Evolutionary conservation across 2,329 filamentous ascomycete species (phyloP).

Genomic region (Triangularia verruculosa): DNA sequence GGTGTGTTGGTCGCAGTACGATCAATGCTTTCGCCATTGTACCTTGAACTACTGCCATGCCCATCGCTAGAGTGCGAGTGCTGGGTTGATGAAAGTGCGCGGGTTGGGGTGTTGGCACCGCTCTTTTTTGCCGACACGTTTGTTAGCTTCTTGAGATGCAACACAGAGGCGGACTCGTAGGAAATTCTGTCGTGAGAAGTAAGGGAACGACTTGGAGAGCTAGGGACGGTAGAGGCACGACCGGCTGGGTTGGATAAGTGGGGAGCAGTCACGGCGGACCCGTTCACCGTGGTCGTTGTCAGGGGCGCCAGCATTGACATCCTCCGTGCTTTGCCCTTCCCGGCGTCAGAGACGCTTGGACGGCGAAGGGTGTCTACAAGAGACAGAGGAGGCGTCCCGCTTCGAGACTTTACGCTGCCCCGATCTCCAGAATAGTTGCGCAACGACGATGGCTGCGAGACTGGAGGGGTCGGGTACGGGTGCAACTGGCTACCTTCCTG

Average conservation of each 20-base stretch:
- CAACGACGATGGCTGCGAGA: constrained; percentile 47
- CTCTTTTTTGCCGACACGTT: constrained; percentile 78
- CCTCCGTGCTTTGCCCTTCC: constrained; percentile 42
- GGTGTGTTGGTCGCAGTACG: constrained; percentile 54
- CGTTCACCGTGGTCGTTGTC: constrained; percentile 61
- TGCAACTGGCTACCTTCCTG: constrained; percentile 35
- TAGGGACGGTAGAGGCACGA: constrained; percentile 50
- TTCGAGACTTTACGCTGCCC: constrained; percentile 38
- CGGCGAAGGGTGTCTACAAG: constrained; percentile 39
- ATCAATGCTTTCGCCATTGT: constrained; percentile 40
- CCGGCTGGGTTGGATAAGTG: constrained; percentile 68
- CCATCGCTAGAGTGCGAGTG: constrained; percentile 46
- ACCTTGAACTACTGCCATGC: constrained; percentile 37
- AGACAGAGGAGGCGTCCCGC: constrained; percentile 32
- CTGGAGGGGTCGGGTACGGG: constrained; percentile 58
- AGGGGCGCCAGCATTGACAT: constrained; percentile 55
- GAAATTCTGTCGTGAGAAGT: constrained; percentile 39
- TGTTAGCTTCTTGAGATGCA: constrained; percentile 85
- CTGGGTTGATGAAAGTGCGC: constrained; percentile 70
- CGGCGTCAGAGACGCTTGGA: constrained; percentile 44
- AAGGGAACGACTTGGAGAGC: constrained; percentile 47
- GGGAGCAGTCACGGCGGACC: constrained; percentile 60
- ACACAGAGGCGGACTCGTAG: constrained; percentile 60
- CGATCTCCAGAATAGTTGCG: constrained; percentile 43
- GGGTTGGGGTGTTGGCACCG: constrained; percentile 84